Base-by-base conservation (phyloP, 2,329 filamentous ascomycete species). In the Pseudopithomyces chartarum region DNA sequence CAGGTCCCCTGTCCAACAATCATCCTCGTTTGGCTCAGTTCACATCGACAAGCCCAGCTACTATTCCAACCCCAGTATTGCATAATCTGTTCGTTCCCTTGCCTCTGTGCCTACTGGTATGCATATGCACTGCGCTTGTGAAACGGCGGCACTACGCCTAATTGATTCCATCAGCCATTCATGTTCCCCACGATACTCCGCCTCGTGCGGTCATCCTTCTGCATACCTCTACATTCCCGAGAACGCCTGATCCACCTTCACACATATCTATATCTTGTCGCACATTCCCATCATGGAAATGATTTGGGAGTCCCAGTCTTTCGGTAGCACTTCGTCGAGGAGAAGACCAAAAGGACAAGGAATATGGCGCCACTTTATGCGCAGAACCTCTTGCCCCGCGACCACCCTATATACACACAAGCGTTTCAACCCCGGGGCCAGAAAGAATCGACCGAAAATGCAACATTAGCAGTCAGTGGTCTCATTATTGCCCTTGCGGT, bases 151-250 rank as follows among this genome's bases (percentile, higher is more conserved):
- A 26, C 46, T 40, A 39, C n/a, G 5, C 20, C 46, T 6, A 20
- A 49, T 39, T n/a, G 10, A 39, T 5, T 33, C 13, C 17, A 13
- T 3, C 8, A 49, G 19, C 29, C 44, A 29, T 22, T 19, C 8
- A 8, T 29, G 19, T 26, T 33, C 46, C 46, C 46, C 46, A 39
- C 33, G 33, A 39, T 39, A 39, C 46, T 49, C 34, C 46, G 46
- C 46, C 46, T 39, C 46, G n/a, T 20, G 46, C 15, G 19, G 34
- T 11, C 46, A 39, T 48, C 45, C 45, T 38, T 13, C 45, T 48
- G n/a, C 47, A 46, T 10, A 40, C 48, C 12, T 51, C 23, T 51
- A 51, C 48, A 51, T 13, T 33, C 36, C 48, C 48, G 48, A 33
- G 17, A 17, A 33, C 12, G 22, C 36, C 17, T 51, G 32, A 22